These are phyloP conservation scores for Flaveria ramosissima DNA, from an alignment of 129 eudicot genomes.

Conservation along the genomic window DNA sequence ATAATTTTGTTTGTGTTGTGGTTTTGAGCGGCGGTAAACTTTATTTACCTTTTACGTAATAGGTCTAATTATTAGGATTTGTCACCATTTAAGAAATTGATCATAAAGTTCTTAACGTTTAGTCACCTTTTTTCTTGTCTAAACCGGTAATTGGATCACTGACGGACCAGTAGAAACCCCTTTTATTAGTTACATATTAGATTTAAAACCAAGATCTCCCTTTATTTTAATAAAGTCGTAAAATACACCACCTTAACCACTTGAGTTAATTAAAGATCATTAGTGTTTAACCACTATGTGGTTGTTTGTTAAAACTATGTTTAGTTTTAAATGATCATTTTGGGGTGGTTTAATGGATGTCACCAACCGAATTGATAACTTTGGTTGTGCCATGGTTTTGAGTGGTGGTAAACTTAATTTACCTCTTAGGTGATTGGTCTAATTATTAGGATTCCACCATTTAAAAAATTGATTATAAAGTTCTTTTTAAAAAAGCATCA, in stretches of 20 bases:
- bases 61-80: not conserved
- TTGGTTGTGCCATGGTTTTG: too few species aligned
- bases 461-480: not conserved
- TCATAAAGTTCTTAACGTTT: not conserved
- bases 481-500: not conserved
- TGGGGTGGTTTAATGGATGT: not conserved
- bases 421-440: not conserved
- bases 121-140: too few species aligned
- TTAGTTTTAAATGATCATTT: not conserved
- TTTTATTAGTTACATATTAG: accelerated
- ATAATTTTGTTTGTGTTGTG: too few species aligned
- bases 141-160: too few species aligned
- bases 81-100: not conserved
- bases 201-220: too few species aligned
- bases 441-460: not conserved
- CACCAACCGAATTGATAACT: too few species aligned
- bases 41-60: not conserved
- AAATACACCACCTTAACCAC: too few species aligned
- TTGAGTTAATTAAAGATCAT: not conserved
- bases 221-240: too few species aligned
- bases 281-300: not conserved
- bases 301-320: not conserved
- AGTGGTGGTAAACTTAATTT: not conserved
- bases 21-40: not conserved
- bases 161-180: too few species aligned